Base-by-base conservation (phyloP, 2,329 filamentous ascomycete species). In the Plenodomus lindquistii region DNA sequence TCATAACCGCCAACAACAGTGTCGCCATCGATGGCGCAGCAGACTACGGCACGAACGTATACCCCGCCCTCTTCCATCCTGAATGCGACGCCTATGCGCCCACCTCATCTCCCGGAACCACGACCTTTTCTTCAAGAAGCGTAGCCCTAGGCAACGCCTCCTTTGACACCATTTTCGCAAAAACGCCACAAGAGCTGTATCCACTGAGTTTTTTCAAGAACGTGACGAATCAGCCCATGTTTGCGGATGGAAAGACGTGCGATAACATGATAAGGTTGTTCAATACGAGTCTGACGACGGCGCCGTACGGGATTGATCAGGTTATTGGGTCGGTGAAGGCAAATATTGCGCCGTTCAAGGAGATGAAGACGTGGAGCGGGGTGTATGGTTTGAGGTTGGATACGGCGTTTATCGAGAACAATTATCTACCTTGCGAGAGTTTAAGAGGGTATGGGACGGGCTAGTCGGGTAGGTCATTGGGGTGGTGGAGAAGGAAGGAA, bases 191-290 rank as follows among this genome's bases (percentile, higher is more conserved):
- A 2, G 49, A 51, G 22, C 63, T 70, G 0, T 78, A 74, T 48
- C 71, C 75, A 0, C 52, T 80, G 3, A 57, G 60, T 1, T 77
- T 81, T 46, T 77, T 77, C 63, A 61, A 63, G 18, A 82, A 81
- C 59, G 68, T 81, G 38, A 82, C 80, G 2, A 83, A 83, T 58
- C 81, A 84, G 61, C 79, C 80, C 1, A 71, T 70, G 4, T 80
- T 79, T 50, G 72, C 69, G 9, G 67, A 76, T 41, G 68, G 67
- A 9, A 61, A 65, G 37, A 55, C 62, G 0, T 80, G 78, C 62
- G 76, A 79, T 42, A 72, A 76, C 27, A 75, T 77, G 64, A 66
- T 73, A 11, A 65, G 75, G 11, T 48, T 79, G 10, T 81, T 76
- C 63, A 75, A 80, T 52, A 79, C 78, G 0, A 67, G 71, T 1